Evolutionary conservation across 2,329 filamentous ascomycete genomes (phyloP).

Genomic region (Capronia americana): DNA sequence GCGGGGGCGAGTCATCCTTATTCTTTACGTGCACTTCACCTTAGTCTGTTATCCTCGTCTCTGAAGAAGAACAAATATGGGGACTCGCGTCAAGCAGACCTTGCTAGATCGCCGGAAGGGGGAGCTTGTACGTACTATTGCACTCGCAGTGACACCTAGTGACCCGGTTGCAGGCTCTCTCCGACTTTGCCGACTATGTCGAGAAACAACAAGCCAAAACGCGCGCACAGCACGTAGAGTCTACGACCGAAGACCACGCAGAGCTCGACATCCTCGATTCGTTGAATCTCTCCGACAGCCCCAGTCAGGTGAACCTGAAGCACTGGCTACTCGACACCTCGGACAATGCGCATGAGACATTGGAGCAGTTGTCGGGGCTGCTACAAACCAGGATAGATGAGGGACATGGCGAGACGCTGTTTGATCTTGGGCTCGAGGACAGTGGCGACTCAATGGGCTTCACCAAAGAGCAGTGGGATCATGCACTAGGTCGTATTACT

Average conservation of each 20-base stretch:
- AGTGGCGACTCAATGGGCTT: conserved; percentile 85
- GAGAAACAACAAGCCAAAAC: conserved; percentile 80
- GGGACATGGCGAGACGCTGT: conserved; percentile 85
- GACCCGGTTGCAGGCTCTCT: conserved; percentile 67
- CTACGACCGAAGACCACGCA: conserved; percentile 71
- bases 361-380: conserved; percentile 68
- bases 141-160: conserved; percentile 19
- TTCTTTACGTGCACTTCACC: conserved; percentile 14
- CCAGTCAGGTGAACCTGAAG: conserved; percentile 72
- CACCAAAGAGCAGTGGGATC: conserved; percentile 74
- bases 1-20: conserved; percentile 45
- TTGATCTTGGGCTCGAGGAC: conserved; percentile 91
- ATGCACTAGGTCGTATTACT: conserved; percentile 70
- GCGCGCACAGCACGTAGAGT: conserved; percentile 48
- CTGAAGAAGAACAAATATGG: conserved; percentile 52
- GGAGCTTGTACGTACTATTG: conserved; percentile 69
- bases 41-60: conserved; percentile 1
- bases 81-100: conserved; percentile 63
- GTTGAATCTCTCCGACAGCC: conserved; percentile 73
- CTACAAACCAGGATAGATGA: conserved; percentile 75
- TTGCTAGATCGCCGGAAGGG: conserved; percentile 83
- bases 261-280: conserved; percentile 90
- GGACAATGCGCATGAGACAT: conserved; percentile 63
- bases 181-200: conserved; percentile 97
- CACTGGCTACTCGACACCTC: conserved; percentile 71